Evolutionary conservation across 495 filamentous ascomycete genomes (phyloP).

Genomic region (Podospora fimiseda): DNA sequence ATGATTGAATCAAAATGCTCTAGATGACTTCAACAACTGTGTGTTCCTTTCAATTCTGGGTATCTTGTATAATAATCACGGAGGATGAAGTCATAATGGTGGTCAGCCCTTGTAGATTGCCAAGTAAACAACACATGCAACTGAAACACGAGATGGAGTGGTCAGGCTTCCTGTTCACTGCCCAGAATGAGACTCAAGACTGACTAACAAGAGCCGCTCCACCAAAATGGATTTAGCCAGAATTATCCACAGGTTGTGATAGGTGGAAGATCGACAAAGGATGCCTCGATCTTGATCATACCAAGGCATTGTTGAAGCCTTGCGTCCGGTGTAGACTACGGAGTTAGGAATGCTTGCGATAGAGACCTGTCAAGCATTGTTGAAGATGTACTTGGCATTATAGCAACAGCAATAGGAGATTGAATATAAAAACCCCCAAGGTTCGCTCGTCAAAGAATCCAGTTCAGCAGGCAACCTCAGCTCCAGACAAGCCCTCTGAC

Average conservation of each 20-base stretch:
- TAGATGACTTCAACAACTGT: no score
- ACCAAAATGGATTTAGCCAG: conserved; percentile 10
- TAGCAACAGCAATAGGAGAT: no score
- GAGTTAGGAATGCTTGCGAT: background rate
- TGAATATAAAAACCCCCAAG: no score
- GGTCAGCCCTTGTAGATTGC: background rate
- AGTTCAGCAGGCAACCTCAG: background rate
- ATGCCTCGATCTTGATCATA: background rate
- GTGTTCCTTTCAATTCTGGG: no score
- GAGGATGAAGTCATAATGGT: no score
- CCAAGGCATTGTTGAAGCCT: background rate
- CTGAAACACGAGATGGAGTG: background rate
- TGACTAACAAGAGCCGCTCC: background rate
- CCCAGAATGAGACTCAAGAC: background rate
- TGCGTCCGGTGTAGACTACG: background rate
- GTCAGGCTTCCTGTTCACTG: background rate
- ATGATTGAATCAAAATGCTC: no score
- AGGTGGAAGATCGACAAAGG: background rate
- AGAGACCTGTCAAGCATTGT: no score
- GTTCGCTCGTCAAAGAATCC: background rate
- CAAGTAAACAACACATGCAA: background rate
- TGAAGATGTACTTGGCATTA: no score
- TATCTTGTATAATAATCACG: no score
- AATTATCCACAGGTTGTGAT: background rate
- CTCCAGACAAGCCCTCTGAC: background rate